Conservation (phyloP, 2,329 filamentous ascomycete species). For the Xylariaceae sp. region DNA sequence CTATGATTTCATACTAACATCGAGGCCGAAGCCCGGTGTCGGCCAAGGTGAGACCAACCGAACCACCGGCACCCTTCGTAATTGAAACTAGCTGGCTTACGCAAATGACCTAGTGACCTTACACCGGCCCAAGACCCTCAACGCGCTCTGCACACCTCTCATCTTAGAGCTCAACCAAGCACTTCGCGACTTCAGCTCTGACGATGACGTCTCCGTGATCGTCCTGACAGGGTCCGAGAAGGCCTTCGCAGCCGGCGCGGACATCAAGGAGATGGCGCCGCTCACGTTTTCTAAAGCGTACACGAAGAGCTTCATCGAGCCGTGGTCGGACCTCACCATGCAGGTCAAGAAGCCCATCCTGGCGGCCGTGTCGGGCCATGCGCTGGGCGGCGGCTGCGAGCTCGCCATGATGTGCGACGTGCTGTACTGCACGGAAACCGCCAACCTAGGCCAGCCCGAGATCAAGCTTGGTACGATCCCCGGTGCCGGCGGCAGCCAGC, state of each 20-base stretch:
- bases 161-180: slow-evolving; percentile 88
- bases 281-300: slow-evolving; percentile 90
- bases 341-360: slow-evolving; percentile 92
- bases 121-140: slow-evolving; percentile 93
- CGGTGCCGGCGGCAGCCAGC: slow-evolving; percentile 88
- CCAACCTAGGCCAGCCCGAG: slow-evolving; percentile 96
- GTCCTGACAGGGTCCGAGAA: slow-evolving; percentile 87
- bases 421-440: slow-evolving; percentile 82
- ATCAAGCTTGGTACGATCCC: slow-evolving; percentile 94
- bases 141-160: slow-evolving; percentile 89
- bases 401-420: slow-evolving; percentile 98
- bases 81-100: slow-evolving; percentile 13
- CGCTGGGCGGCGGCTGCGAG: slow-evolving; percentile 93
- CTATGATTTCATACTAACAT: slow-evolving; percentile 85
- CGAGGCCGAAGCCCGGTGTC: slow-evolving; percentile 85
- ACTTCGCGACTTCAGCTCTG: slow-evolving; percentile 71
- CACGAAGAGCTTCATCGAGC: slow-evolving; percentile 89
- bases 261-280: slow-evolving; percentile 99
- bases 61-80: background rate
- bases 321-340: slow-evolving; percentile 86
- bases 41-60: slow-evolving; percentile 69
- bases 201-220: slow-evolving; percentile 74
- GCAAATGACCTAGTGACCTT: slow-evolving; percentile 71
- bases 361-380: slow-evolving; percentile 91
- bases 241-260: slow-evolving; percentile 93